Percentiles rank a stretch among this genome's conserved stretches.
Evolutionary conservation across 2,329 filamentous ascomycete species (phyloP).

Genomic region (Alternaria triticimaculans): DNA sequence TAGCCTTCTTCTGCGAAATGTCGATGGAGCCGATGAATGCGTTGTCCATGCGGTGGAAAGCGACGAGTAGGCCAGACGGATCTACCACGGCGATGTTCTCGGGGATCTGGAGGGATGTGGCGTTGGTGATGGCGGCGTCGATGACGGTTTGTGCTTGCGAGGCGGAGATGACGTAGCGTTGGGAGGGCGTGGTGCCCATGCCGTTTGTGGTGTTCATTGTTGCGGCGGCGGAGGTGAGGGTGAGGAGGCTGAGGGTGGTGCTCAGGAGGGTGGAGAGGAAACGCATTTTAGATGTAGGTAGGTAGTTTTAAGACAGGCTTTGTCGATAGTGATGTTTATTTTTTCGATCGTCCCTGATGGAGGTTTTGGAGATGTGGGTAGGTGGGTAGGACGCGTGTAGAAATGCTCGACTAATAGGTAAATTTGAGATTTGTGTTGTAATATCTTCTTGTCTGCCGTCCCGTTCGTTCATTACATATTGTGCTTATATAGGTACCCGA

Average conservation of each 20-base stretch:
- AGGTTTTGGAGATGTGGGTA: not conserved
- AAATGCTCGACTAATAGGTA: not conserved
- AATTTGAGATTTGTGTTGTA: not conserved
- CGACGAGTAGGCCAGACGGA: slow-evolving; percentile 35
- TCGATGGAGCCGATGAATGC: slow-evolving; percentile 37
- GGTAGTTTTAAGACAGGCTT: not conserved
- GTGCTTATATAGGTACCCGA: not conserved
- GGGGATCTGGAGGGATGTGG: slow-evolving; percentile 29
- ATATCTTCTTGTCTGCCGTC: not conserved
- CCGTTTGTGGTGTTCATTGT: slow-evolving; percentile 31
- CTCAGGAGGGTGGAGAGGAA: slow-evolving; percentile 1
- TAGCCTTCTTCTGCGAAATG: slow-evolving; percentile 37
- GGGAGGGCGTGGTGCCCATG: slow-evolving; percentile 27
- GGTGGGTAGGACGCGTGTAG: not conserved
- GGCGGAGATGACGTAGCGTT: slow-evolving; percentile 28
- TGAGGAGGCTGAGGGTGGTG: slow-evolving; percentile 7
- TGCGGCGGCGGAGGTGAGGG: slow-evolving; percentile 14
- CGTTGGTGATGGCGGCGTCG: slow-evolving; percentile 26
- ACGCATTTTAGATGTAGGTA: not conserved
- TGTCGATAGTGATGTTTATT: not conserved
- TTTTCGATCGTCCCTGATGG: not conserved
- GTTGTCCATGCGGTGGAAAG: slow-evolving; percentile 40
- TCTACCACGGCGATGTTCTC: slow-evolving; percentile 41
- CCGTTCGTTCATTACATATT: not conserved
- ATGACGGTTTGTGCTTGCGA: slow-evolving; percentile 35